Percentiles rank a stretch among this genome's conserved stretches.
Evolutionary conservation across 2,329 filamentous ascomycete genomes (phyloP).

Genomic region (Hypoxylon sp.): DNA sequence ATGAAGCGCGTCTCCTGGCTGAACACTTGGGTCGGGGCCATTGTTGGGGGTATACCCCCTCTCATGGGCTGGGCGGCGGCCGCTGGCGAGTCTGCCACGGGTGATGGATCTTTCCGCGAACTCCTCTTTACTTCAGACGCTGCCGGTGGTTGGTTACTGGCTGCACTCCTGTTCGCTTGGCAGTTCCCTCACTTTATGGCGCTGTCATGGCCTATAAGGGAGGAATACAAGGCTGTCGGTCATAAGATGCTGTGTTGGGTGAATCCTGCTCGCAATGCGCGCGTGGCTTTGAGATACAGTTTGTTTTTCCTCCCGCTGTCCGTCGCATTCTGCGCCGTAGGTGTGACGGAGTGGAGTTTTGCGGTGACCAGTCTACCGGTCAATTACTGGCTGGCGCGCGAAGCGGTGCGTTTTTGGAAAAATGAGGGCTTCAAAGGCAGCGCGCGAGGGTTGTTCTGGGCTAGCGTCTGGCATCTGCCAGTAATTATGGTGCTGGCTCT

Average conservation of each 20-base stretch:
- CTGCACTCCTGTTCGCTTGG: constrained; percentile 88
- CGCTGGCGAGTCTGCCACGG: constrained; percentile 83
- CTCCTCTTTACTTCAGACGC: constrained; percentile 73
- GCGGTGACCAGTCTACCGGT: constrained; percentile 80
- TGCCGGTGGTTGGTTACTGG: constrained; percentile 88
- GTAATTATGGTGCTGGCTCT: constrained; percentile 89
- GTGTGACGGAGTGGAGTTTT: constrained; percentile 87
- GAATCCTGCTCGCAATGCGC: constrained; percentile 83
- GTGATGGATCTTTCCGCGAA: constrained; percentile 78
- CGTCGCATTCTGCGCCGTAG: constrained; percentile 76
- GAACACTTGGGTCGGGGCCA: constrained; percentile 94
- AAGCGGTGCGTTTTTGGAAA: constrained; percentile 84
- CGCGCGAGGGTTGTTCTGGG: constrained; percentile 91
- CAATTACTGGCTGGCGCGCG: constrained; percentile 84
- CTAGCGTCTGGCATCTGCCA: constrained; percentile 95
- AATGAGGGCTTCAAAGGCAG: constrained; percentile 79
- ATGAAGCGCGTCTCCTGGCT: constrained; percentile 85
- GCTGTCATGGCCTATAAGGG: constrained; percentile 84
- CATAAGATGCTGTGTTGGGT: constrained; percentile 83
- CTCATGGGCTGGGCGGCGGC: constrained; percentile 98
- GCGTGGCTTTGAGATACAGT: constrained; percentile 89
- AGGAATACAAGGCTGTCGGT: constrained; percentile 82
- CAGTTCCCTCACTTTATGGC: constrained; percentile 99
- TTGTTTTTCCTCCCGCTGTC: constrained; percentile 88
- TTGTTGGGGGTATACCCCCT: constrained; percentile 93